Base-by-base conservation (phyloP, 2,329 filamentous ascomycete genomes). In the Neurospora crassa region DNA sequence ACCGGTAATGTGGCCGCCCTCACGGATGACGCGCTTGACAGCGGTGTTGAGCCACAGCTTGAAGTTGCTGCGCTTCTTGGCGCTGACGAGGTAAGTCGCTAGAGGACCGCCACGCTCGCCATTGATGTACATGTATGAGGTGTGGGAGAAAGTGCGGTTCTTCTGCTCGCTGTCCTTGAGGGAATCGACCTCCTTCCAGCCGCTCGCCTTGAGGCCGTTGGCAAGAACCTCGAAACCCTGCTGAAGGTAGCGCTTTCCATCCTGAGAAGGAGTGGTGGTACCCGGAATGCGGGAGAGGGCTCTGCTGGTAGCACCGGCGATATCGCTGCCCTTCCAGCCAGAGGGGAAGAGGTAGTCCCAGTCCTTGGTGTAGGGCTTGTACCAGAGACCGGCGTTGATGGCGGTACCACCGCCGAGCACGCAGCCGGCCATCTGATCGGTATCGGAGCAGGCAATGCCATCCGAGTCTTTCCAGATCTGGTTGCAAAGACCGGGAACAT, bases 391-490 rank as follows among this genome's bases (percentile, higher is more conserved):
- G 72, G 88, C 86, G 73, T 90, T 91, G 74, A 90, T 82, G 42
- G 86, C 86, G 67, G 86, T 84, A 37, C 87, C 87, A 71, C 89
- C 89, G 70, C 89, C 89, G 16, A 91, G 84, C 67, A 90, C 83
- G 74, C 89, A 91, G 10, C 88, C 89, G 42, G 88, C 88, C 88
- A 90, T 90, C 77, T 89, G 87, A 76, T 89, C 88, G 59, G 86
- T 88, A 77, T 91, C 89, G 0, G 84, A 84, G 79, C 89, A 91
- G 68, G 87, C 86, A 76, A 90, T 87, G 40, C 87, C 87, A 10
- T 81, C 82, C 24, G 86, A 87, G 76, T 89, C 84, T 11, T 82
- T 80, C 87, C 88, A 90, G 75, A 91, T 90, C 80, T 90, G 82
- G 77, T 91, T 91, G 80, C 88, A 90, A 70, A 90, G 84, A 74